Base-by-base conservation (phyloP, 2,329 filamentous ascomycete genomes). In the Diaporthe aspalathi region DNA sequence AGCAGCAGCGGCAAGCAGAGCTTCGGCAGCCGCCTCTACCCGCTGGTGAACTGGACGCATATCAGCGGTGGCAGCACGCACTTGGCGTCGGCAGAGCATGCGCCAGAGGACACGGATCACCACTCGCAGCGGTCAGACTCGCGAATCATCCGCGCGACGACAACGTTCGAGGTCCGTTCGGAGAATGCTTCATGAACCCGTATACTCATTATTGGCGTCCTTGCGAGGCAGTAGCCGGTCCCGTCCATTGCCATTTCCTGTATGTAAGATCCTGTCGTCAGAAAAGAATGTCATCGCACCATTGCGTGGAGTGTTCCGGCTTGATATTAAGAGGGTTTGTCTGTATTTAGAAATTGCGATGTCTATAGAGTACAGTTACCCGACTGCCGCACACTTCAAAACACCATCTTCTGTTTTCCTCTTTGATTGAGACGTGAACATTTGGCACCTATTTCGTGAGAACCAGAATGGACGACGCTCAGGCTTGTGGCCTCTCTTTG, bases 51-150 rank as follows among this genome's bases (percentile, higher is more conserved):
- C 53, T 56, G n/a, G n/a, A 9, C 53, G 7, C 53, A 56, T 6
- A n/a, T 24, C n/a, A 11, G 53, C n/a, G 49, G 49, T 7, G 53
- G 20, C 9, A 32, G 53, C 53, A 24, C 32, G 20, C 53, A 24
- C 11, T 56, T 20, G 20, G 53, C 53, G 0, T 56, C 53, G 29
- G 53, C n/a, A 9, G 53, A 22, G 32, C 12, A 32, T 14, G 53
- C 11, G 2, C 32, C n/a, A 5, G 53, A 56, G 53, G 53, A 56
- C 5, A 3, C 14, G 11, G 53, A 56, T 40, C 53, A 14, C 12
- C 20, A 56, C 20, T 56, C 53, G 32, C 53, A 56, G 32, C 53
- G 53, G 32, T 56, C 53, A n/a, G 53, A 56, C 53, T 56, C 53
- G n/a, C 53, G 53, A 29, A 56, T 56, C 53, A 56, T 56, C n/a